A percentile compares a stretch with the other conserved stretches of the same genome.
Conservation (phyloP, 2,329 filamentous ascomycete species). For the Capronia americana region DNA sequence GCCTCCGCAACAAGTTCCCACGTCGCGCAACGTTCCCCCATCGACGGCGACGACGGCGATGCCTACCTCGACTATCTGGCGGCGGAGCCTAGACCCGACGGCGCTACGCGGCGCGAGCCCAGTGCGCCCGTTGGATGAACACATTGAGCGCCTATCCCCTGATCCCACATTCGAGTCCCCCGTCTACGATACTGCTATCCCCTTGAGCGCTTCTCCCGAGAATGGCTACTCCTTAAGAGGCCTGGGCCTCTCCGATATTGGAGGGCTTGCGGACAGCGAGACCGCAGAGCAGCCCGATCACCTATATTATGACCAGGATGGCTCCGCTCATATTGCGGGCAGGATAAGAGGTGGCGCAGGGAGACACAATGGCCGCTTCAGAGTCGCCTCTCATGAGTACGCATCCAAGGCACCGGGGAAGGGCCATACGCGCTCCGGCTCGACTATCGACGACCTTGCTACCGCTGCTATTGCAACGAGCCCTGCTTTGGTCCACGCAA, state of each 20-base stretch:
- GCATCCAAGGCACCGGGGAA: constrained; percentile 14
- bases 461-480: constrained; percentile 59
- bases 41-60: constrained; percentile 31
- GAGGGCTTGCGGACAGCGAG: constrained; percentile 14
- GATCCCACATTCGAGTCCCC: constrained; percentile 30
- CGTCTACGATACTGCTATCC: constrained; percentile 16
- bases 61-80: constrained; percentile 40
- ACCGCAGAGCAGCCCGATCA: constrained; percentile 33
- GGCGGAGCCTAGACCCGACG: constrained; percentile 25
- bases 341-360: constrained; percentile 26
- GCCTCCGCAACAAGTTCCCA: constrained; percentile 32
- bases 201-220: constrained; percentile 15
- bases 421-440: constrained; percentile 53
- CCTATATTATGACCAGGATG: constrained; percentile 36
- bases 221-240: constrained; percentile 28
- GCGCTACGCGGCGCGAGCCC: constrained; percentile 32
- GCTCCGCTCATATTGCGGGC: constrained; percentile 37
- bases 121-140: constrained; percentile 29
- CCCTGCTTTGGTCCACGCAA: constrained; percentile 50
- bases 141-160: constrained; percentile 39
- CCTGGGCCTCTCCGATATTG: constrained; percentile 33
- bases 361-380: constrained; percentile 8
- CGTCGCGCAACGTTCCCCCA: constrained; percentile 13
- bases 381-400: constrained; percentile 15
- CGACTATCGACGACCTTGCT: constrained; percentile 57